Evolutionary conservation across 1,284 basidiomycete genomes (phyloP), one percentile per base, ranked within the genome.

Genomic region (Naganishia cerealis): DNA sequence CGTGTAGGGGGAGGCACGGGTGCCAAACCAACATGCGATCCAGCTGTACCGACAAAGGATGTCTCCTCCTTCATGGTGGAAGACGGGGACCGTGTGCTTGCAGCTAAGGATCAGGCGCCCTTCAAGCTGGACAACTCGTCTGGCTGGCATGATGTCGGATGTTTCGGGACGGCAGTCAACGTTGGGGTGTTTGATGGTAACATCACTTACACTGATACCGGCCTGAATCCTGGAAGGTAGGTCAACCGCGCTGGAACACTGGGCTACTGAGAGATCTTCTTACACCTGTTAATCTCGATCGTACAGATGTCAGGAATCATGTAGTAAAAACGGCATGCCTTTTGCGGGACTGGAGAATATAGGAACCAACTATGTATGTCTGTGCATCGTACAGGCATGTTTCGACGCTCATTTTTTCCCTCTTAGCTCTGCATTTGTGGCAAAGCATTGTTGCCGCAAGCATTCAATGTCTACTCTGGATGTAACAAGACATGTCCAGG

Each of bases 121-220:
- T 63, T 68, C 46, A 57, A 40, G 21, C 39, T 56, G 48, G 72
- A 74, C 43, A 65, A 65, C 26, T 69, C 68, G 0, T 66, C 70
- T 0, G 76, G 73, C 1, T 77, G 76, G 76, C 57, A 68, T n/a
- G 26, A 71, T 38, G 55, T 74, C 33, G 73, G 68, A 2, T 78
- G 77, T 67, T 63, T 40, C 29, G 61, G 61, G 2, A 54, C 39
- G 9, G 53, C 50, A 12, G 50, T 21, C 50, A 53, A 53, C 7
- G 50, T 53, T 8, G 61, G 50, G 36, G 61, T 63, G 18, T 63
- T 63, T 26, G 33, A 63, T 39, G 61, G 61, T 0, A 63, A 63
- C 36, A 40, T 63, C 9, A 40, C 61, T 1, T 63, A 63, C 38
- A 40, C 53, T n/a, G 61, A 63, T 29, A 54, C 50, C 50, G 61